A percentile compares a stretch with the other conserved stretches of the same genome.
Evolutionary conservation across 2,329 filamentous ascomycete genomes (phyloP).

Genomic region (Annulohypoxylon truncatum): DNA sequence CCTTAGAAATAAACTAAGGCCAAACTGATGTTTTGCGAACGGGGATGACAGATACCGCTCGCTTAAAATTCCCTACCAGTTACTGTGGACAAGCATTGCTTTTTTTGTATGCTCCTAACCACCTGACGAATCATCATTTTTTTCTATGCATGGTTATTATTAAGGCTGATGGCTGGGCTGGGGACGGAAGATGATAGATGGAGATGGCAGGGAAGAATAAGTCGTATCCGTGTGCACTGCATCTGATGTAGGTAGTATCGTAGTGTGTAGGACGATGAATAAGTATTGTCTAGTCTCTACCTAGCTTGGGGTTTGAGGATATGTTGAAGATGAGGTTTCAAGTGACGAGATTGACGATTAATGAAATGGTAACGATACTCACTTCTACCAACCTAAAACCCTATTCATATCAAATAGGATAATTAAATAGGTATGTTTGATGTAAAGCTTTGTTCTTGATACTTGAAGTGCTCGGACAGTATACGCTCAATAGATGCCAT

Average conservation of each 20-base stretch:
- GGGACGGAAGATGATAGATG: background rate
- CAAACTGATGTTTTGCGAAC: background rate
- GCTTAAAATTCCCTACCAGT: background rate
- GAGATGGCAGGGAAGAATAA: background rate
- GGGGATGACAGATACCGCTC: background rate
- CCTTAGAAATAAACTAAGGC: background rate
- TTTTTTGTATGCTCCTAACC: background rate
- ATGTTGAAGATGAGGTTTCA: background rate
- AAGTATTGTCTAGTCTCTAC: conserved; percentile 16
- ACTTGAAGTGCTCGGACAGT: no score
- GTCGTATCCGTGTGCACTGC: background rate
- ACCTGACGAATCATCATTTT: background rate
- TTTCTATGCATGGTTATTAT: background rate
- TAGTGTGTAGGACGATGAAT: conserved; percentile 23
- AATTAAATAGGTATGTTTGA: background rate
- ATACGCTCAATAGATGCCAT: no score
- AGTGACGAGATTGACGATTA: background rate
- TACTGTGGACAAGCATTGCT: background rate
- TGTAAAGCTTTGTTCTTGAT: background rate
- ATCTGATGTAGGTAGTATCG: background rate
- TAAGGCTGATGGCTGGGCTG: background rate
- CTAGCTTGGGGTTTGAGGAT: background rate
- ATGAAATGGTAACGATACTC: background rate
- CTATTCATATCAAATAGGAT: background rate
- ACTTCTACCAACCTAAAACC: background rate